Base-by-base conservation (phyloP, 495 filamentous ascomycete genomes). In the Thermothielavioides terrestris region DNA sequence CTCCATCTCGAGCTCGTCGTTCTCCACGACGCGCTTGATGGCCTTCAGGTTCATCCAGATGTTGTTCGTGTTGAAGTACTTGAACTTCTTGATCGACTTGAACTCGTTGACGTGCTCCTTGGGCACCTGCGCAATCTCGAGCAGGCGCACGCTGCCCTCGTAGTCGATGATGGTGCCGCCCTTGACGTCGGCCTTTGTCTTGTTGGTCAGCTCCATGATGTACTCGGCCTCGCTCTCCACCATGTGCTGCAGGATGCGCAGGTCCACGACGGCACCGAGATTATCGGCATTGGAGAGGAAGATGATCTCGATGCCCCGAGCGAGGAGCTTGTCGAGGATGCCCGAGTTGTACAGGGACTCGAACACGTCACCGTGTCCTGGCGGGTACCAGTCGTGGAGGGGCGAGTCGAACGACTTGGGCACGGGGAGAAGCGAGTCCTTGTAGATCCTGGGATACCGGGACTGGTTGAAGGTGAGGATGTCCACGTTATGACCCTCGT, bases 61-160 rank as follows among this genome's bases (percentile, higher is more conserved):
- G 80, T 99, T 99, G 85, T 99, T 99, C 72, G 92, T 99, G 82
- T 99, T 99, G 84, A 99, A 99, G 82, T 99, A 99, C 78, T 95
- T 96, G 84, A 99, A 99, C 79, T 99, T 99, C 85, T 97, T 99
- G 77, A 99, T 99, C 41, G 92, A 96, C 83, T 99, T 99, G 88
- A 99, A 99, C 74, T 99, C 92, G 74, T 99, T 96, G 63, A 87
- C 85, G 75, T 99, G 91, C 75, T 97, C 89, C 80, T 95, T 97
- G 72, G 94, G 92, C n/a, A 99, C 92, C 75, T 99, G 92, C 11
- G 92, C 92, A 57, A 99, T 95, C 79, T 99, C 92, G 30, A 99
- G 83, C 32, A 99, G 83, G 61, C 92, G 89, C 57, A 89, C 92
- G 52, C 86, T 88, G 60, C 89, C 90, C 63, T 99, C 92, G 70